Evolutionary conservation across 2,329 filamentous ascomycete species (phyloP).

Genomic region (Diaporthe citrichinensis): DNA sequence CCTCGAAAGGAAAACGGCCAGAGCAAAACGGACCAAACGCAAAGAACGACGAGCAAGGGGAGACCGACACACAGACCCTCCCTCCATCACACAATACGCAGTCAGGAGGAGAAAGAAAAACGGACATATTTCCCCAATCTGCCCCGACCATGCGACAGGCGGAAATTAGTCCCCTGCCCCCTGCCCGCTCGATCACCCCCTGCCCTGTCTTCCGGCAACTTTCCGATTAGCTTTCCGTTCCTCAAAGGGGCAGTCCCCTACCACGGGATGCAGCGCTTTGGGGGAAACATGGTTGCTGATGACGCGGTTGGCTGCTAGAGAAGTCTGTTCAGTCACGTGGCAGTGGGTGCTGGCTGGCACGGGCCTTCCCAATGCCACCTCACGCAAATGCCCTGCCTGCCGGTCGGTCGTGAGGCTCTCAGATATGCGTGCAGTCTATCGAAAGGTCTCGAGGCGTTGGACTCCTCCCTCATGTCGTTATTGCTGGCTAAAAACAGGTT

Average conservation of each 20-base stretch:
- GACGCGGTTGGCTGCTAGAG: neutral
- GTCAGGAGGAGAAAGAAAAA: conserved; percentile 12
- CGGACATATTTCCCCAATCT: conserved; percentile 29
- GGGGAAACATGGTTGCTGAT: neutral
- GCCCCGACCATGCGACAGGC: conserved; percentile 27
- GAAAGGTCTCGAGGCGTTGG: neutral
- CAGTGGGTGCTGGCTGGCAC: neutral
- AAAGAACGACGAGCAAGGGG: neutral
- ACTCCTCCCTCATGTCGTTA: neutral
- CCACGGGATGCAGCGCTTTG: conserved; percentile 8
- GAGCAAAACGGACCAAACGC: neutral
- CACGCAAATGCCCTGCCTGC: neutral
- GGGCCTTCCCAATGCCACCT: neutral
- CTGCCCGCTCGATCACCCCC: conserved; percentile 3
- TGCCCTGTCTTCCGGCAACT: conserved; percentile 23
- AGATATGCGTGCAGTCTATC: neutral
- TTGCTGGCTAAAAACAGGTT: conserved; percentile 10
- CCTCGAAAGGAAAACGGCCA: neutral
- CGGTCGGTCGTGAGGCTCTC: neutral
- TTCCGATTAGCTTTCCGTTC: conserved; percentile 26
- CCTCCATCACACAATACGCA: conserved; percentile 26
- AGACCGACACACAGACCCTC: conserved; percentile 34
- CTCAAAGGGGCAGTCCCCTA: neutral
- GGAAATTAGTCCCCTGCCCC: conserved; percentile 34
- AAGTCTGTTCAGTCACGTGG: conserved; percentile 20